Conservation (phyloP, 1,284 basidiomycete species). For the Tranzscheliella williamsii region DNA sequence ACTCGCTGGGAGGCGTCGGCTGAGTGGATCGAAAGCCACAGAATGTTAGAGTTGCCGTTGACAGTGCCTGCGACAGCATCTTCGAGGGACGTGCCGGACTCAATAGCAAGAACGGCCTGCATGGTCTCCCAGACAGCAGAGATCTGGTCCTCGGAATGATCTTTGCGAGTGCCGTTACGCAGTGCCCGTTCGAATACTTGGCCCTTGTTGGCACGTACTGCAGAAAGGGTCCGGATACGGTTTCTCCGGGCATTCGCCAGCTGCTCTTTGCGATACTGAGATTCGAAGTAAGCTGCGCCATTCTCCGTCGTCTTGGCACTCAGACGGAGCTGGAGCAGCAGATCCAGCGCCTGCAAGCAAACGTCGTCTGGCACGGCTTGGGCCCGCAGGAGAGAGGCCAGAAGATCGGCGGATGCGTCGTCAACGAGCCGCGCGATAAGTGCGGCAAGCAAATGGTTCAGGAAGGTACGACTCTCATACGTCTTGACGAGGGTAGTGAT, state of each 20-base stretch:
- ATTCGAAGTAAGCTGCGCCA: slow-evolving; percentile 19
- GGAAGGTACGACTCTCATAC: slow-evolving; percentile 42
- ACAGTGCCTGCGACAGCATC: slow-evolving; percentile 9
- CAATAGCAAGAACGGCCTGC: slow-evolving; percentile 36
- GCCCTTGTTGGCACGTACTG: slow-evolving; percentile 33
- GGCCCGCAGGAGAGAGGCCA: slow-evolving; percentile 20
- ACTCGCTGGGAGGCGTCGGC: slow-evolving; percentile 37
- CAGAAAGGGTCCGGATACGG: slow-evolving; percentile 36
- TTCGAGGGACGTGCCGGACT: slow-evolving; percentile 29
- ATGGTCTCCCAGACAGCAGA: slow-evolving; percentile 37
- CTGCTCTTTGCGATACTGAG: slow-evolving; percentile 8
- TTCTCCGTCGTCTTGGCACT: slow-evolving; percentile 9
- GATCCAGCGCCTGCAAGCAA: slow-evolving; percentile 11
- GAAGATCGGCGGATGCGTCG: slow-evolving; percentile 16
- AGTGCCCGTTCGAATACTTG: slow-evolving; percentile 41
- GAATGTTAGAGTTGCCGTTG: slow-evolving; percentile 19
- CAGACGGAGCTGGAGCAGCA: slow-evolving; percentile 27
- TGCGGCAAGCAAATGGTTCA: slow-evolving; percentile 29
- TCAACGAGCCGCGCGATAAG: slow-evolving; percentile 24
- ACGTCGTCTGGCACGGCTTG: slow-evolving; percentile 16
- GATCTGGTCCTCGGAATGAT: slow-evolving; percentile 20
- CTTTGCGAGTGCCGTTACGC: slow-evolving; percentile 15
- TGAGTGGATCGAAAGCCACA: slow-evolving; percentile 54
- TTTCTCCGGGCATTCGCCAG: slow-evolving; percentile 17
- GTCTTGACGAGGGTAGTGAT: slow-evolving; percentile 15